Conservation (phyloP, 257 asterid genomes). For the Striga asiatica region DNA sequence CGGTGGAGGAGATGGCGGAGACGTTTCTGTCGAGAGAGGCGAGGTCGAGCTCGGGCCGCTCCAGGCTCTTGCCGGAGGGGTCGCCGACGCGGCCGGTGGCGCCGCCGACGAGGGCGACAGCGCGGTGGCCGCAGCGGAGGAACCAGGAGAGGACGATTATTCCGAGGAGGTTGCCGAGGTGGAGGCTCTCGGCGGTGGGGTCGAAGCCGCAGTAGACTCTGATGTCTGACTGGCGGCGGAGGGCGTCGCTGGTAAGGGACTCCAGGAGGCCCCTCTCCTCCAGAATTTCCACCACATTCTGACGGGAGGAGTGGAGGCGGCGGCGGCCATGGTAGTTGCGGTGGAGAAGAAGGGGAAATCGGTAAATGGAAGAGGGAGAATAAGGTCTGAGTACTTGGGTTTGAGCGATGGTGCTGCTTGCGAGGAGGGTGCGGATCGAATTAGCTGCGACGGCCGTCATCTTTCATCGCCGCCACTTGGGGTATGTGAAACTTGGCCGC, state of each 20-base stretch:
- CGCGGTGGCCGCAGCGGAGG: constrained; percentile 70
- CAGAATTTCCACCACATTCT: constrained; percentile 55
- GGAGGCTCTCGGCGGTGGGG: constrained; percentile 92
- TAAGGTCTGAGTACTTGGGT: background rate
- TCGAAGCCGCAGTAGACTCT: constrained; percentile 88
- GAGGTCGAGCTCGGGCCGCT: constrained; percentile 71
- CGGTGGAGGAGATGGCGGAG: constrained; percentile 32
- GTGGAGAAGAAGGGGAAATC: constrained; percentile 15
- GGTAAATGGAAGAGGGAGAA: background rate
- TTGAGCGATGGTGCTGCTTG: constrained; percentile 6
- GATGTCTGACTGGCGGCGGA: constrained; percentile 27
- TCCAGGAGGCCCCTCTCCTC: constrained; percentile 75
- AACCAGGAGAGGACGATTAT: constrained; percentile 86
- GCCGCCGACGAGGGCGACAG: constrained; percentile 77
- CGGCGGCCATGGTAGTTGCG: background rate
- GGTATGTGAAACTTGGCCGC: too few species aligned
- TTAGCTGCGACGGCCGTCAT: constrained; percentile 24
- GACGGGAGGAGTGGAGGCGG: constrained; percentile 25
- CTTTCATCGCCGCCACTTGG: background rate
- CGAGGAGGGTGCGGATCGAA: constrained; percentile 19
- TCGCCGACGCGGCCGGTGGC: constrained; percentile 95
- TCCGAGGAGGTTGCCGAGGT: constrained; percentile 80
- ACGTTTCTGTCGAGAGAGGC: constrained; percentile 36
- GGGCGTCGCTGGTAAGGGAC: constrained; percentile 51
- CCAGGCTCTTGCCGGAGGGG: constrained; percentile 76